These are phyloP conservation scores for Dicorynia guianensis DNA, from an alignment of 306 rosid species.

Conservation along the genomic window DNA sequence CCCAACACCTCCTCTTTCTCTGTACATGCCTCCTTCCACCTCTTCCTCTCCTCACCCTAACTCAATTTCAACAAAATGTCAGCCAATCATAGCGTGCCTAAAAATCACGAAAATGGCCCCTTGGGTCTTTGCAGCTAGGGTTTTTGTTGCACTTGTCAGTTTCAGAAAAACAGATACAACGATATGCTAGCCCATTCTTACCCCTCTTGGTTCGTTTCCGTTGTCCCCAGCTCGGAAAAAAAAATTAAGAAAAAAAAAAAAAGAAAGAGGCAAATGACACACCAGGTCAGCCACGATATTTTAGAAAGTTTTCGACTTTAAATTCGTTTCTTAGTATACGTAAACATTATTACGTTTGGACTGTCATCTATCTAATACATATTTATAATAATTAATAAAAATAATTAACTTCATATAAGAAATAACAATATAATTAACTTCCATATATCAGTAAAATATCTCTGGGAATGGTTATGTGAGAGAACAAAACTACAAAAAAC, in stretches of 20 bases:
- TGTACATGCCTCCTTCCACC: constrained; percentile 61
- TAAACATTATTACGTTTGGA: too few relatives aligned
- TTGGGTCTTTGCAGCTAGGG: constrained; percentile 35
- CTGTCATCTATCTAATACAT: too few relatives aligned
- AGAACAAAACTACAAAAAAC: too few relatives aligned
- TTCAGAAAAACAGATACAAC: neutral
- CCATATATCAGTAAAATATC: too few relatives aligned
- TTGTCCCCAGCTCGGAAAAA: neutral
- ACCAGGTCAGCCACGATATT: neutral
- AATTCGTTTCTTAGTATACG: too few relatives aligned
- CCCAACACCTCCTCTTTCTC: constrained; percentile 62
- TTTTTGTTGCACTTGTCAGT: constrained; percentile 26
- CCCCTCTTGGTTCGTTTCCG: neutral
- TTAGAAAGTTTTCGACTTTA: neutral
- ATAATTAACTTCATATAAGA: too few relatives aligned
- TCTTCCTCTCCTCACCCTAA: constrained; percentile 6
- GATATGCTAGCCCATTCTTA: constrained; percentile 17
- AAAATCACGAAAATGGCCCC: neutral
- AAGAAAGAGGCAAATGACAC: neutral
- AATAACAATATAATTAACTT: too few relatives aligned
- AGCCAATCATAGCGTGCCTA: constrained; percentile 42
- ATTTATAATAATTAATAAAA: too few relatives aligned
- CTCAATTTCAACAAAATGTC: constrained; percentile 31
- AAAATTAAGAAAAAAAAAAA: neutral
- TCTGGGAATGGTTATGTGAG: too few relatives aligned